Evolutionary conservation across 176 grass and related monocot genomes (phyloP).

Genomic region (Poa annua): DNA sequence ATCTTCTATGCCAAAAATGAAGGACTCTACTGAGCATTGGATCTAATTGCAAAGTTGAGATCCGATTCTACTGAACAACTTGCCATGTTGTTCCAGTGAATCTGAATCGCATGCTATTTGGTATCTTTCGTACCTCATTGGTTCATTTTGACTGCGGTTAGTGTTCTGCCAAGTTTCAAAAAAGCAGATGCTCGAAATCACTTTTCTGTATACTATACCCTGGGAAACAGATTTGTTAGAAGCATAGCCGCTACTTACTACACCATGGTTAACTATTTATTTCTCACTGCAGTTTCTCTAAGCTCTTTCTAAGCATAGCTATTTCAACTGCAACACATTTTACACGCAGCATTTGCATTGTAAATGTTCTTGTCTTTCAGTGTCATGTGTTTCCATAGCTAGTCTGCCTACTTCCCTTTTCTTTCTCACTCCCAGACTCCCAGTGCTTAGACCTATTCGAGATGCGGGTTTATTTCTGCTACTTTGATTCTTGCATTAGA

Average conservation of each 20-base stretch:
- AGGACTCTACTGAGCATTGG: background rate
- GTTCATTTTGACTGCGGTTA: background rate
- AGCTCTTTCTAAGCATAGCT: conserved; percentile 7
- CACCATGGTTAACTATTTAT: background rate
- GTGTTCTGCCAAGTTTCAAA: background rate
- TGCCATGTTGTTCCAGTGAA: background rate
- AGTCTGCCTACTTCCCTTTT: background rate
- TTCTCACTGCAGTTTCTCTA: background rate
- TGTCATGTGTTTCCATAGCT: conserved; percentile 11
- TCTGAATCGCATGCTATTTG: background rate
- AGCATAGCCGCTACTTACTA: background rate
- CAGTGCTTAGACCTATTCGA: conserved; percentile 13
- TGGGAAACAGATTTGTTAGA: background rate
- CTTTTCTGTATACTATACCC: background rate
- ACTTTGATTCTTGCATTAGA: background rate
- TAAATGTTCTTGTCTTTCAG: background rate
- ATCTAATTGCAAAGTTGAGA: conserved; percentile 26
- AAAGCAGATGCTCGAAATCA: background rate
- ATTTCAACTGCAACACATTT: conserved; percentile 4
- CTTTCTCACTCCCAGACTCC: background rate
- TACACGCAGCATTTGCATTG: background rate
- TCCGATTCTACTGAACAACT: background rate
- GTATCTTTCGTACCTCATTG: conserved; percentile 15
- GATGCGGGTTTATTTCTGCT: background rate
- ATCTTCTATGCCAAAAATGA: background rate